A percentile compares a stretch with the other conserved stretches of the same genome.
These are phyloP conservation scores for Trichoderma brevicompactum DNA, from an alignment of 2,329 filamentous ascomycete genomes.

Conservation along the genomic window DNA sequence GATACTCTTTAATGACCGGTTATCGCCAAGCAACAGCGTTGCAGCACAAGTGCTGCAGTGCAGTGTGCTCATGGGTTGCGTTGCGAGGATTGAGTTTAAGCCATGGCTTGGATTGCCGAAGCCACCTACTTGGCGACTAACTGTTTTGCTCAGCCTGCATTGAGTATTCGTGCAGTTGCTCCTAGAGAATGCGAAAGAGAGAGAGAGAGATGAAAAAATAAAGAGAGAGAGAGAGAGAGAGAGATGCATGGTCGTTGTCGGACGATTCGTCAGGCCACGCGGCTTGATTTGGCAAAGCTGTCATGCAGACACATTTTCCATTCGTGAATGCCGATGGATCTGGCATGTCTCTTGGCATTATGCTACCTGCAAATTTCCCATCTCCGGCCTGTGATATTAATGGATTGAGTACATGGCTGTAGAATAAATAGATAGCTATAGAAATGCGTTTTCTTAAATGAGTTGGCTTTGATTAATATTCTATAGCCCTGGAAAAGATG, in stretches of 20 bases:
- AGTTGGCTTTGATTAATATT: too few relatives aligned
- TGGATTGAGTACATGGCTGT: too few relatives aligned
- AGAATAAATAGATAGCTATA: too few relatives aligned
- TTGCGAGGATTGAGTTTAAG: constrained; percentile 19
- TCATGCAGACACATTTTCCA: not conserved
- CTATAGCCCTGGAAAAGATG: too few relatives aligned
- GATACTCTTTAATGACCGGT: not conserved
- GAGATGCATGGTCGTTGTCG: not conserved
- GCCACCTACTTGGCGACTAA: not conserved
- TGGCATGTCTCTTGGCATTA: not conserved
- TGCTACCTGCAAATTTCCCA: not conserved
- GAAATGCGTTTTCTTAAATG: too few relatives aligned
- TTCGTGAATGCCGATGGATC: not conserved
- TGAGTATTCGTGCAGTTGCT: not conserved
- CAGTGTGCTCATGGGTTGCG: not conserved
- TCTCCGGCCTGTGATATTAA: too few relatives aligned
- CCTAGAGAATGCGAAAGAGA: too few relatives aligned
- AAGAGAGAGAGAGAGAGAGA: not conserved
- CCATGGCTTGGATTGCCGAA: constrained; percentile 23
- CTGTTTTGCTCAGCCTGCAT: not conserved
- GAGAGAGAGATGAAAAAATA: not conserved
- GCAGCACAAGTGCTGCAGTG: constrained; percentile 8
- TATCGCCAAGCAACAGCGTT: not conserved
- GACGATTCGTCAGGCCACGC: constrained; percentile 15
- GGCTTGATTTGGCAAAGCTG: constrained; percentile 8